Evolutionary conservation across 768 basidiomycete species (phyloP).

Genomic region (Amanita rimosa): DNA sequence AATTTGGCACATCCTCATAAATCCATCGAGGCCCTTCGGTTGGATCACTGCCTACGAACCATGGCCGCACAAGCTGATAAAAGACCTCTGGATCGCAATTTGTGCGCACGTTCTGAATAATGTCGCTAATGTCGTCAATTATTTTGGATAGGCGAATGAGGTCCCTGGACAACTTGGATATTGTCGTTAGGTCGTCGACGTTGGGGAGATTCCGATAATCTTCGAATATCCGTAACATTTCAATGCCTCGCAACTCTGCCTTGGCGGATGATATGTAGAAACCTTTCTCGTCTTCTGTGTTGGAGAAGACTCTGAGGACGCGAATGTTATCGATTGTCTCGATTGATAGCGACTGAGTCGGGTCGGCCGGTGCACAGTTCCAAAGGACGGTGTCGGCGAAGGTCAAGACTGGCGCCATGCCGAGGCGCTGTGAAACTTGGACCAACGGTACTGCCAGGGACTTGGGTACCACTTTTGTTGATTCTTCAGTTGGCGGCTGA

Average conservation of each 20-base stretch:
- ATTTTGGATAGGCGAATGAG: conserved; percentile 55
- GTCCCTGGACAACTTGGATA: conserved; percentile 61
- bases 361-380: conserved; percentile 66
- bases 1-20: conserved; percentile 65
- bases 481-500: conserved; percentile 30
- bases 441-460: conserved; percentile 72
- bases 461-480: conserved; percentile 53
- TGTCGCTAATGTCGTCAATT: conserved; percentile 63
- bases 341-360: conserved; percentile 41
- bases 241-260: conserved; percentile 79
- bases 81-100: conserved; percentile 78
- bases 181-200: conserved; percentile 45
- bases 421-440: conserved; percentile 60
- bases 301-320: conserved; percentile 69
- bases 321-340: conserved; percentile 53
- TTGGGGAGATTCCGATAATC: conserved; percentile 74
- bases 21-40: conserved; percentile 51
- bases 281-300: conserved; percentile 69
- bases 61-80: conserved; percentile 84
- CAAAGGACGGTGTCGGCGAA: conserved; percentile 95
- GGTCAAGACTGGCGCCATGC: conserved; percentile 89
- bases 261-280: conserved; percentile 82
- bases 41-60: conserved; percentile 79
- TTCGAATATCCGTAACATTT: conserved; percentile 80
- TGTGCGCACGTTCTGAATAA: conserved; percentile 58